These are phyloP conservation scores for Crithidia thermophila DNA, from an alignment of 208 protist species.

Conservation along the genomic window DNA sequence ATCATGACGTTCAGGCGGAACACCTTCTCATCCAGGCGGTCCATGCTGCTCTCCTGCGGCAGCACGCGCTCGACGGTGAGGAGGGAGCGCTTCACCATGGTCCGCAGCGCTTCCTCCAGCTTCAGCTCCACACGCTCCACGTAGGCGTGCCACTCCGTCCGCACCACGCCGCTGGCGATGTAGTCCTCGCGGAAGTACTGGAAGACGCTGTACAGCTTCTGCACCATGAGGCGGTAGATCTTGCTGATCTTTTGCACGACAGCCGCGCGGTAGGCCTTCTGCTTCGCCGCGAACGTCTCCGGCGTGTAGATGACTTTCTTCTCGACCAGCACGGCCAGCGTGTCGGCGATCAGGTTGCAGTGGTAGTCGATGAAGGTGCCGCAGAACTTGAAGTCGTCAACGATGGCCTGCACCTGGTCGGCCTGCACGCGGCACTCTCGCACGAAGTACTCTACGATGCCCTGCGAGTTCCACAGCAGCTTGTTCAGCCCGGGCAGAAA, in stretches of 20 bases:
- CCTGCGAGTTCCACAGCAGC: conserved; percentile 95
- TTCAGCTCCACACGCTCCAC: conserved; percentile 93
- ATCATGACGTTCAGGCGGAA: conserved; percentile 97
- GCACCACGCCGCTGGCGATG: conserved; percentile 69
- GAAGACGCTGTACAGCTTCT: conserved; percentile 84
- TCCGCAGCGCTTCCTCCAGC: conserved; percentile 94
- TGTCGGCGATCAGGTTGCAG: conserved; percentile 93
- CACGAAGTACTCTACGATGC: conserved; percentile 96
- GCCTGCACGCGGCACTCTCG: conserved; percentile 90
- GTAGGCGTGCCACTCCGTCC: conserved; percentile 92
- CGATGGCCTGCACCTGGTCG: conserved; percentile 84
- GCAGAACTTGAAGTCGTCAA: conserved; percentile 95
- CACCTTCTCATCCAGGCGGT: conserved; percentile 88
- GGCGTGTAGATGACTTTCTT: conserved; percentile 94
- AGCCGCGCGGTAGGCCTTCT: conserved; percentile 77
- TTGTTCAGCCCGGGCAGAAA: conserved; percentile 93
- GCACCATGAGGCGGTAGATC: conserved; percentile 86
- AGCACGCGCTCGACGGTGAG: conserved; percentile 90
- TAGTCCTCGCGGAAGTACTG: conserved; percentile 95
- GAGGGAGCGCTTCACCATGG: conserved; percentile 96
- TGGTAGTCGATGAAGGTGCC: conserved; percentile 85
- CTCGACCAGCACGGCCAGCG: conserved; percentile 94
- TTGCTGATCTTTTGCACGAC: conserved; percentile 78
- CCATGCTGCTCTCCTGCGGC: conserved; percentile 90
- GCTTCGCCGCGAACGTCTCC: conserved; percentile 86